Evolutionary conservation across 2,329 filamentous ascomycete genomes (phyloP), one percentile per base, ranked within the genome.

Genomic region (Aplosporella prunicola): DNA sequence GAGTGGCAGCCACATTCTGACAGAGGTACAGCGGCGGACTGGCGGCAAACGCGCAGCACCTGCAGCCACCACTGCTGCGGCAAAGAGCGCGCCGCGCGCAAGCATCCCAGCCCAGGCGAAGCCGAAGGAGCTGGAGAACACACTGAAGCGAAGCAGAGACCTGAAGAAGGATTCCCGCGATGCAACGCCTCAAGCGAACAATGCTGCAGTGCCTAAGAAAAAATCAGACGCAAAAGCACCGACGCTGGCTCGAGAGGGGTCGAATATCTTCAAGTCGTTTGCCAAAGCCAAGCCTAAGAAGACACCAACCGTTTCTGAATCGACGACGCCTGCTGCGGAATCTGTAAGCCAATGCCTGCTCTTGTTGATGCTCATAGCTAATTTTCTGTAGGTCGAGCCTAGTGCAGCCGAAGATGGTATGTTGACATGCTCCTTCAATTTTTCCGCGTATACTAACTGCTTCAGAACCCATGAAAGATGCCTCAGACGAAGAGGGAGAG

Each of bases 191-290:
- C 53, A 59, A 20, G 47, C 52, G 16, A 44, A 44, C 6, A 18
- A 43, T 11, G 33, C 42, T 20, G 35, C 48, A 2, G 46, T 39
- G 32, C 51, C 51, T 13, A 32, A 57, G 27, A 50, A 55, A 51
- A 42, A 64, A 51, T 43, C 51, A 43, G 42, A 55, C 43, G 46
- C 56, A 35, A 69, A 67, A 45, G 40, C 55, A 13, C 51, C 64
- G 2, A 53, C 59, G 5, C 46, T 71, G 3, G 85, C 83, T 51
- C 74, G 73, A 40, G 72, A 74, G 36, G 68, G 64, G 11, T 74
- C 78, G 3, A 73, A 74, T 42, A 75, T 93, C 17, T 86, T 91
- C 68, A 79, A 80, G 43, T 82, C 84, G 0, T 93, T 93, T 55
- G 82, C 83, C 10, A 84, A 81, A 50, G 57, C 68, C 2, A 79